Evolutionary conservation across 1,284 basidiomycete species (phyloP).

Genomic region (Cutaneotrichosporon cavernicola): DNA sequence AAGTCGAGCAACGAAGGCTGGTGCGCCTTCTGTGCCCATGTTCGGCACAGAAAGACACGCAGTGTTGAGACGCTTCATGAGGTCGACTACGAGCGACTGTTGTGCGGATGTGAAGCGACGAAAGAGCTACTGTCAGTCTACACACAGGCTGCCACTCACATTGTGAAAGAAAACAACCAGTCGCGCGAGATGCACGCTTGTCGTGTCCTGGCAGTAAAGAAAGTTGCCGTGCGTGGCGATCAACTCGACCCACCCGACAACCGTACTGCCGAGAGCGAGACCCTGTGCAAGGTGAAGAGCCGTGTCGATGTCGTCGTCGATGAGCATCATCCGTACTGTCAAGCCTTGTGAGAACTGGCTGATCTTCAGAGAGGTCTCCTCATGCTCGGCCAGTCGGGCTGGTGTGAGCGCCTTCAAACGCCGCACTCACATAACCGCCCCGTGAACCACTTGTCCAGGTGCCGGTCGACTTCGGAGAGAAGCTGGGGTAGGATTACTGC

Average conservation of each 20-base stretch:
- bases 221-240: background rate
- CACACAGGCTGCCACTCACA: background rate
- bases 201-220: background rate
- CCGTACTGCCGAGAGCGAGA: background rate
- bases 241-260: background rate
- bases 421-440: background rate
- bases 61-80: constrained; percentile 2
- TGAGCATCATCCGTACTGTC: constrained; percentile 2
- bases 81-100: background rate
- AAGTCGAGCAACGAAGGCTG: background rate
- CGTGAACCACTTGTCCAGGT: background rate
- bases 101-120: background rate
- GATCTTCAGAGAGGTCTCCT: background rate
- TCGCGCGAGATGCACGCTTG: background rate
- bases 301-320: background rate
- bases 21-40: background rate
- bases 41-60: background rate
- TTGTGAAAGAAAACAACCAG: background rate
- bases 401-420: background rate
- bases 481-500: background rate
- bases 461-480: background rate
- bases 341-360: background rate
- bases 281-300: background rate
- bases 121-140: background rate
- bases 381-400: background rate